A percentile compares a stretch with the other conserved stretches of the same genome.
Conservation (phyloP, 1,284 basidiomycete species). For the Meripilus lineatus region DNA sequence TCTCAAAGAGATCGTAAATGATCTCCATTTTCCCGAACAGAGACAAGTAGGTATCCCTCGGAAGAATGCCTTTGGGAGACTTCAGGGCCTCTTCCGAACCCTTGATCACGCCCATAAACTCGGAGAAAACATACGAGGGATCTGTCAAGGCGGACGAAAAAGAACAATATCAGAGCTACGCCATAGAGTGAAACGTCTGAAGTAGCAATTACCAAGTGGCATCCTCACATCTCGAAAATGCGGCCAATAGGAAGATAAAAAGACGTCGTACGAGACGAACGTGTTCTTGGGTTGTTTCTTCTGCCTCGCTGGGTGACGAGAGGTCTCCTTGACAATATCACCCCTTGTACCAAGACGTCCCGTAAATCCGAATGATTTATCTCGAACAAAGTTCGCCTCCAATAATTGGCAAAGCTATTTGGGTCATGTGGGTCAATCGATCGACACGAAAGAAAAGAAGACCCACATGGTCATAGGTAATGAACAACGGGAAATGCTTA, state of each 20-base stretch:
- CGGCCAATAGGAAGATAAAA: slow-evolving; percentile 47
- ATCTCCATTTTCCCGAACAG: slow-evolving; percentile 41
- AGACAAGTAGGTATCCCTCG: slow-evolving; percentile 38
- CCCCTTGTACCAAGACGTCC: background rate
- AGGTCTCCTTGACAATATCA: background rate
- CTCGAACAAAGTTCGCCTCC: slow-evolving; percentile 12
- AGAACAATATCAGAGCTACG: background rate
- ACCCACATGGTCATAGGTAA: slow-evolving; percentile 51
- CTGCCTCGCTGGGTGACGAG: background rate
- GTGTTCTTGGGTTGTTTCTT: background rate
- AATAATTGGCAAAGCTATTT: slow-evolving; percentile 17
- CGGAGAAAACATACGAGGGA: slow-evolving; percentile 51
- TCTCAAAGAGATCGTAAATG: slow-evolving; percentile 53
- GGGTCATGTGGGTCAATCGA: background rate
- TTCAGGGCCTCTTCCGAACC: slow-evolving; percentile 52
- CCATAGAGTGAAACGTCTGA: background rate
- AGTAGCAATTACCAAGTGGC: slow-evolving; percentile 30
- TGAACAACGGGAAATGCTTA: slow-evolving; percentile 58
- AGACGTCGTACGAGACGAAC: slow-evolving; percentile 39
- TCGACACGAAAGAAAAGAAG: slow-evolving; percentile 7
- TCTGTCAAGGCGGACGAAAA: slow-evolving; percentile 30
- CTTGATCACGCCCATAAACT: slow-evolving; percentile 64
- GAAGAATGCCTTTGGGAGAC: slow-evolving; percentile 34
- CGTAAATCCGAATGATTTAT: too few species aligned
- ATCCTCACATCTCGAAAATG: slow-evolving; percentile 44